These are phyloP conservation scores for Capronia americana DNA, from an alignment of 2,329 filamentous ascomycete genomes.

Conservation along the genomic window DNA sequence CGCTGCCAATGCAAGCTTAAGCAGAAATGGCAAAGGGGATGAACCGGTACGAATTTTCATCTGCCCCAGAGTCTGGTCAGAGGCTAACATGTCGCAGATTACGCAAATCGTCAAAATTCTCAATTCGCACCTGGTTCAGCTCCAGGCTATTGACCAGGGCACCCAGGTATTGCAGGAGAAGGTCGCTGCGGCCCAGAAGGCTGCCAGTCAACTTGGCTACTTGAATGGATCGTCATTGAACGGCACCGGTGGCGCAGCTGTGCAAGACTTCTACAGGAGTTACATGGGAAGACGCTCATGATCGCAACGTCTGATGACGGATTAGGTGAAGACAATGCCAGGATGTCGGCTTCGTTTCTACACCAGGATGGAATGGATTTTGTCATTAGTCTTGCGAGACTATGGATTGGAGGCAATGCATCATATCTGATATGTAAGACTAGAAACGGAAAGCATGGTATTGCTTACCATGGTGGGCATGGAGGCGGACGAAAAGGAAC, in stretches of 20 bases:
- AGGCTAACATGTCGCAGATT: slow-evolving; percentile 61
- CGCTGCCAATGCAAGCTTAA: slow-evolving; percentile 83
- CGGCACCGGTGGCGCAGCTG: slow-evolving; percentile 68
- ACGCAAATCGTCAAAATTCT: slow-evolving; percentile 95
- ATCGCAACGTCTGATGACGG: background rate
- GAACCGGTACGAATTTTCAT: slow-evolving; percentile 71
- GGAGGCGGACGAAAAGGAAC: background rate
- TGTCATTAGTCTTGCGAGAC: background rate
- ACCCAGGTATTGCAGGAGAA: slow-evolving; percentile 81
- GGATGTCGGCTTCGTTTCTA: background rate
- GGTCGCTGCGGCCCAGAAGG: slow-evolving; percentile 81
- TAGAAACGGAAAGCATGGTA: background rate
- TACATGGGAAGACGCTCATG: slow-evolving; percentile 69
- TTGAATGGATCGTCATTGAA: slow-evolving; percentile 45
- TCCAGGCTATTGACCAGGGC: slow-evolving; percentile 92
- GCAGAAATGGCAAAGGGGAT: slow-evolving; percentile 86
- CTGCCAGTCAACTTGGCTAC: slow-evolving; percentile 53
- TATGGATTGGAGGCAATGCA: background rate
- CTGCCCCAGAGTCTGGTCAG: slow-evolving; percentile 29
- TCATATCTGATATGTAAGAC: background rate
- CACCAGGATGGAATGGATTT: background rate
- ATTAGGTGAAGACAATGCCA: background rate
- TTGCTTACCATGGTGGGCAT: background rate
- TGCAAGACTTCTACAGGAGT: slow-evolving; percentile 89
- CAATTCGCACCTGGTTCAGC: slow-evolving; percentile 87